Evolutionary conservation across 768 basidiomycete genomes (phyloP).

Genomic region (Chalciporus piperatus): DNA sequence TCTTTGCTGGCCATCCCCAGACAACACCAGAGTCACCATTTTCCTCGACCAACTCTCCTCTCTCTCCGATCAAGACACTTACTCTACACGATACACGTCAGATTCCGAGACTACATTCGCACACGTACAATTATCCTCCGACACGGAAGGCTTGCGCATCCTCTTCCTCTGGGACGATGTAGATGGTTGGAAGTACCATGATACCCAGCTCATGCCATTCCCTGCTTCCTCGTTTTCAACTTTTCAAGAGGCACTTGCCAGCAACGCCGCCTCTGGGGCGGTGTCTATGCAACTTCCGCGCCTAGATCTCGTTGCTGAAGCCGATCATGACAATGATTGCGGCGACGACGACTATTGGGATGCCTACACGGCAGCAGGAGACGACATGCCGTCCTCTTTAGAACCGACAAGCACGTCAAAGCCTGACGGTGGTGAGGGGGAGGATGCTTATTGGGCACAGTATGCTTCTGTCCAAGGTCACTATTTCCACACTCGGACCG

Average conservation of each 20-base stretch:
- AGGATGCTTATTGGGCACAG: conserved; percentile 77
- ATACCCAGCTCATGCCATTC: conserved; percentile 68
- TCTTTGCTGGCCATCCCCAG: conserved; percentile 62
- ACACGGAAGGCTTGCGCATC: conserved; percentile 46
- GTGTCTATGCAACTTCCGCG: not conserved
- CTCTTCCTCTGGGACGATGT: conserved; percentile 65
- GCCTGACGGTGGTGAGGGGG: conserved; percentile 20
- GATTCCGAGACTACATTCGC: conserved; percentile 56
- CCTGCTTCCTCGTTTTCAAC: conserved; percentile 40
- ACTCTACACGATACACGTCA: conserved; percentile 37
- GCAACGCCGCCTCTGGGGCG: conserved; percentile 21
- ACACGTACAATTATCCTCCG: conserved; percentile 48
- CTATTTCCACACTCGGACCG: conserved; percentile 17
- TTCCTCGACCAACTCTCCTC: conserved; percentile 42
- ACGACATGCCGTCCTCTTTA: conserved; percentile 22
- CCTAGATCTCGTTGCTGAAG: conserved; percentile 1
- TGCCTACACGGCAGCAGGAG: conserved; percentile 47
- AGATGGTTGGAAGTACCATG: conserved; percentile 68
- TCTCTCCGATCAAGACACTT: conserved; percentile 27
- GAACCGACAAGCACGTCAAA: conserved; percentile 16
- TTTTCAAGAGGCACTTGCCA: conserved; percentile 24
- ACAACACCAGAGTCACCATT: conserved; percentile 34
- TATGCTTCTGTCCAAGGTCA: conserved; percentile 69
- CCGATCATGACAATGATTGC: conserved; percentile 27
- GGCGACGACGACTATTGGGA: conserved; percentile 66